A percentile compares a stretch with the other conserved stretches of the same genome.
phyloP scores from a whole-genome alignment of 495 filamentous ascomycete species.

The Venustampulla echinocandica region DNA sequence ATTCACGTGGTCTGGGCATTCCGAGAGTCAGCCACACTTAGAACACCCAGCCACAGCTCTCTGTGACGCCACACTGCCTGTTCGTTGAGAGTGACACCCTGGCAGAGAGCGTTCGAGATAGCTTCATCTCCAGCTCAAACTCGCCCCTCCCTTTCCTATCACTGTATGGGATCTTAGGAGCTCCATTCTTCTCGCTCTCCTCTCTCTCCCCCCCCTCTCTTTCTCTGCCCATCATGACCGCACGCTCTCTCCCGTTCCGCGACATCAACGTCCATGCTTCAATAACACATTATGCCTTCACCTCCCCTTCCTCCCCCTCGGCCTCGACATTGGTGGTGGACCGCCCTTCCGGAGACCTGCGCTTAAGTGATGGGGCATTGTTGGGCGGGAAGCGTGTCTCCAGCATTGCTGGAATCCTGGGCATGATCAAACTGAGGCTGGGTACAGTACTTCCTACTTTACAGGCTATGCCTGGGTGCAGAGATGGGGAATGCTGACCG shows the following conservation, averaged over 20 bases:
- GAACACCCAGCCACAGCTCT: too few species aligned
- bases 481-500: too few species aligned
- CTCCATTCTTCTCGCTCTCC: too few species aligned
- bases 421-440: constrained; percentile 80
- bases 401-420: constrained; percentile 89
- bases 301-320: constrained; percentile 85
- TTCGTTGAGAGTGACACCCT: too few species aligned
- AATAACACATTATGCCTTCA: constrained; percentile 87
- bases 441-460: constrained; percentile 53
- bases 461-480: too few species aligned
- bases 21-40: too few species aligned
- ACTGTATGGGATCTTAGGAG: too few species aligned
- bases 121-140: too few species aligned
- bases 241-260: constrained; percentile 79
- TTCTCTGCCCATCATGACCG: constrained; percentile 41
- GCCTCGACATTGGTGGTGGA: constrained; percentile 81
- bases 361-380: constrained; percentile 68
- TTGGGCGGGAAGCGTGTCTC: constrained; percentile 73
- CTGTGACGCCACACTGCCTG: too few species aligned
- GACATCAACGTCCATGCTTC: constrained; percentile 95
- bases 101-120: too few species aligned
- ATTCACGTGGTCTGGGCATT: constrained; percentile 2
- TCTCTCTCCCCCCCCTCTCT: not conserved
- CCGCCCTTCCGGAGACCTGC: constrained; percentile 84
- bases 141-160: too few species aligned